Base-by-base conservation (phyloP, 2,329 filamentous ascomycete species). In the Raffaelea arxii region DNA sequence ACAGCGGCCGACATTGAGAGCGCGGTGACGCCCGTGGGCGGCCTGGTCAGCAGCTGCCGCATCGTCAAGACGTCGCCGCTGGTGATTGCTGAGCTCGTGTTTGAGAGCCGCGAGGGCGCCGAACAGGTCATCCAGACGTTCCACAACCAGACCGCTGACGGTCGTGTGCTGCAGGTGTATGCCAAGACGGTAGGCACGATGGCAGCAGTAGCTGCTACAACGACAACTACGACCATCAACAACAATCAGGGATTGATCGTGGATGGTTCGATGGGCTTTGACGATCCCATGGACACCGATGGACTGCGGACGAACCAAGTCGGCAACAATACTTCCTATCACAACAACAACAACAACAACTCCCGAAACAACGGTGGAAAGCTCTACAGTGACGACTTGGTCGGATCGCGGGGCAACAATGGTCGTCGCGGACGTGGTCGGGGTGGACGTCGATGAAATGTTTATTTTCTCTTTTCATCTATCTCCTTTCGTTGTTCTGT, bases 1-100 rank as follows among this genome's bases (percentile, higher is more conserved):
- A 89, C 86, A 6, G 83, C 82, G 2, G 84, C 83, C 25, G 86
- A 92, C 58, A 87, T 92, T 49, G 84, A 89, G 68, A 85, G 82
- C 55, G 86, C 86, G 47, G 81, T 92, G 78, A 76, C 74, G n/a
- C 79, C 80, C 1, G 68, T 86, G n/a, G 84, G 83, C 35, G 84
- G 83, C 25, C 71, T 81, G 50, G 74, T 88, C 56, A 59, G 75
- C 22, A 78, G 75, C 56, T 91, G 86, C 65, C 75, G 71, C 30
- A 66, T 92, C 35, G 64, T 88, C 47, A 80, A 82, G 59, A 72
- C 80, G 4, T 67, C 68, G 24, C 86, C 87, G 0, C 81, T 83
- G 4, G 78, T 92, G 44, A 81, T 89, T 58, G 84, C 83, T 21
- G 86, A 92, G 65, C 78, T 92, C 59, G 72, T 82, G 4, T 89